Base-by-base conservation (phyloP, 495 filamentous ascomycete species). In the Aspergillus nidulans region DNA sequence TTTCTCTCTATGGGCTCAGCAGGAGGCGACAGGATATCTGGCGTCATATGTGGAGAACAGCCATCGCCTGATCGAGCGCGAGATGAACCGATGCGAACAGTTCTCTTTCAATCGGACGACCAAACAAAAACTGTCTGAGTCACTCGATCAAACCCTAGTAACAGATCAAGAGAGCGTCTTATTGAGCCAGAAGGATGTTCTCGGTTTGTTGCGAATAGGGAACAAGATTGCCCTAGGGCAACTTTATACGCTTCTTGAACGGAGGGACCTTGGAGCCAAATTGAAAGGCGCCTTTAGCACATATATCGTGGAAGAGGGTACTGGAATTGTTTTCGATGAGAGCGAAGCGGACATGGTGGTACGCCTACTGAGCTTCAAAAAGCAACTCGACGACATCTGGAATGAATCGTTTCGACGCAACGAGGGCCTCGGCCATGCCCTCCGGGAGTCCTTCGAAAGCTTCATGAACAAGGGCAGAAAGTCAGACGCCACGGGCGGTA, bases 401-500 rank as follows among this genome's bases (percentile, higher is more conserved):
- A 74, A 79, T 44, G 76, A 84, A 42, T 80, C 90, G 0, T 96
- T 97, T 62, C 76, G 81, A 46, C 82, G 79, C 47, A 79, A 97
- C 57, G 83, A 89, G 43, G 78, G 80, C 2, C 83, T 97, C 9
- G 81, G 83, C 1, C 87, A 91, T 63, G 84, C 76, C 26, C 72
- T 97, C 28, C 80, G 94, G 12, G 89, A 96, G 64, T 81, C 88
- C 1, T 97, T 97, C 63, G 85, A 87, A 34, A 72, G 73, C 1
- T 97, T 97, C 63, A 95, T 99, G 77, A 99, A 99, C 67, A 82
- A 88, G 67, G 81, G 80, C 7, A 87, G 84, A 69, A 85, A 83
- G 44, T 77, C 79, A 15, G 76, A 75, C 19, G 76, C 82, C 16
- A 81, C 80, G 2, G 90, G 87, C 76, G 82, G 84, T 36, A 88